phyloP scores from a whole-genome alignment of 1,139 yeast genomes.

The Pichia sp. region DNA sequence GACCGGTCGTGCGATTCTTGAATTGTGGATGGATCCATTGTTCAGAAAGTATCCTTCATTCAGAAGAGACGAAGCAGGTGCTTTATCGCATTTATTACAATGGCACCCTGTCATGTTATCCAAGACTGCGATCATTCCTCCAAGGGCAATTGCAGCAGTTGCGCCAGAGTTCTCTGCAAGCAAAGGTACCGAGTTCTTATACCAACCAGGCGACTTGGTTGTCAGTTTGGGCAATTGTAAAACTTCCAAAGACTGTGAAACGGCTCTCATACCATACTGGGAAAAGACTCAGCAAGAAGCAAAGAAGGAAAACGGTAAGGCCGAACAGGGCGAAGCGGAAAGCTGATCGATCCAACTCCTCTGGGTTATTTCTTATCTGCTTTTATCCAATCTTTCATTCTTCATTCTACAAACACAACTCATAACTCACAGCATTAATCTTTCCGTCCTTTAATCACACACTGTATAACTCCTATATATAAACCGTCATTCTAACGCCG shows the following conservation, averaged over 20 bases:
- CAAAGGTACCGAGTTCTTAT: slow-evolving; percentile 41
- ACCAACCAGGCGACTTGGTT: slow-evolving; percentile 61
- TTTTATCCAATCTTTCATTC: no score
- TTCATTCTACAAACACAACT: no score
- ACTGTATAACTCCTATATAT: no score
- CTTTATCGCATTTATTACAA: slow-evolving; percentile 78
- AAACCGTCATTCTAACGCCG: no score
- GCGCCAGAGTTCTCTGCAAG: slow-evolving; percentile 2
- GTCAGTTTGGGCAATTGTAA: slow-evolving; percentile 60
- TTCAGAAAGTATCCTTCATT: slow-evolving; percentile 65
- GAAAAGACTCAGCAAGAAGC: background rate
- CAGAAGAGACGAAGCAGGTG: slow-evolving; percentile 58
- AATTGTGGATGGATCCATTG: slow-evolving; percentile 72
- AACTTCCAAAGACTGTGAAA: slow-evolving; percentile 43
- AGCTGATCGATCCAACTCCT: no score
- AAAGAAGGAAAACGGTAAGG: background rate
- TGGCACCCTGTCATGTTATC: slow-evolving; percentile 88
- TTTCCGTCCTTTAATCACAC: no score
- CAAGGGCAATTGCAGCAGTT: slow-evolving; percentile 50
- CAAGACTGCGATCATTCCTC: slow-evolving; percentile 69
- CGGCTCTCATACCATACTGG: slow-evolving; percentile 26
- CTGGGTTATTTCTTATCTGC: no score
- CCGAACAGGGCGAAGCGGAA: background rate
- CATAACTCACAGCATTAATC: no score
- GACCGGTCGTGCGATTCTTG: slow-evolving; percentile 64